A percentile compares a stretch with the other conserved stretches of the same genome.
Evolutionary conservation across 805 yeast species (phyloP).

Genomic region (Scheffersomyces amazonensis): DNA sequence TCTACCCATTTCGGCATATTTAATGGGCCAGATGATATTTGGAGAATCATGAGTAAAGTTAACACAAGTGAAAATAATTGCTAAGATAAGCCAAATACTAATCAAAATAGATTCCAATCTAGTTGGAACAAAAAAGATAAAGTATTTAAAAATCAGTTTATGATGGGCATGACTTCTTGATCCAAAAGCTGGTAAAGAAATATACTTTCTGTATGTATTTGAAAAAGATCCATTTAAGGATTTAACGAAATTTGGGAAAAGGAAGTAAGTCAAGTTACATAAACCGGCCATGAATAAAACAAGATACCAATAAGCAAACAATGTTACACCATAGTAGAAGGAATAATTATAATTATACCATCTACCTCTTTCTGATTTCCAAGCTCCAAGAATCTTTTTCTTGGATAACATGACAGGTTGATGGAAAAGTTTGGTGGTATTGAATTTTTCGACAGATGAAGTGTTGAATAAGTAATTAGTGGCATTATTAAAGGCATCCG

Average conservation of each 20-base stretch:
- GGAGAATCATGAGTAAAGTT: constrained; percentile 21
- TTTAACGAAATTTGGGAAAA: constrained; percentile 36
- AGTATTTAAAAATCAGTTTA: constrained; percentile 8
- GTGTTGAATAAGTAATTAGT: constrained; percentile 34
- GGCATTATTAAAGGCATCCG: constrained; percentile 40
- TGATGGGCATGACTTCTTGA: constrained; percentile 10
- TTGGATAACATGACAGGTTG: constrained; percentile 34
- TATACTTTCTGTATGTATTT: constrained; percentile 19
- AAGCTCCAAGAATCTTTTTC: constrained; percentile 22
- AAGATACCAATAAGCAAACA: constrained; percentile 48
- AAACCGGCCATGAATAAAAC: constrained; percentile 41
- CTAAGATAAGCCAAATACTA: constrained; percentile 33
- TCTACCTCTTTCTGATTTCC: constrained; percentile 25
- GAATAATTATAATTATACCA: constrained; percentile 35
- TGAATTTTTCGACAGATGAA: constrained; percentile 22
- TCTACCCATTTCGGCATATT: constrained; percentile 30
- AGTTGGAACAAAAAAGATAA: constrained; percentile 43
- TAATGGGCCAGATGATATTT: constrained; percentile 13
- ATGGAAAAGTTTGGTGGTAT: constrained; percentile 22
- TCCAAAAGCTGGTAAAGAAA: constrained; percentile 25
- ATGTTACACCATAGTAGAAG: constrained; percentile 37
- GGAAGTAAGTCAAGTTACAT: constrained; percentile 36
- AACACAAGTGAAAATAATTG: constrained; percentile 24
- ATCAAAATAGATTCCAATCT: constrained; percentile 49
- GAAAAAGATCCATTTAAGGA: constrained; percentile 25